Evolutionary conservation across 1,139 yeast genomes (phyloP).

Genomic region (Saccharomyces hybrid): DNA sequence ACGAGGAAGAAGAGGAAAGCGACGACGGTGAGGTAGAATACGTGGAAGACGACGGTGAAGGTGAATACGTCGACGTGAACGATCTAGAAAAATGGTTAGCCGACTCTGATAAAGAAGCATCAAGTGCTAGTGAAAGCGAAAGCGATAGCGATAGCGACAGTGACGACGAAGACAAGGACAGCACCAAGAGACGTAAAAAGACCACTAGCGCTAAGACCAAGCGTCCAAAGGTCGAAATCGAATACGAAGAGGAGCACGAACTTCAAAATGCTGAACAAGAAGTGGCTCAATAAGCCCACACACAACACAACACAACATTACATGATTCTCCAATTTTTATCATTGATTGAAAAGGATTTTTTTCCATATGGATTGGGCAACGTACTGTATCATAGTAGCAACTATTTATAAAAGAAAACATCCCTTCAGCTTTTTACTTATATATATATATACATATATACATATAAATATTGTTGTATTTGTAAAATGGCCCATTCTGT

Average conservation of each 20-base stretch:
- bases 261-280: conserved; percentile 26
- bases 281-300: conserved; percentile 16
- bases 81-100: conserved; percentile 89
- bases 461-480: neutral
- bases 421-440: neutral
- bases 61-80: conserved; percentile 84
- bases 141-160: conserved; percentile 30
- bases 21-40: conserved; percentile 78
- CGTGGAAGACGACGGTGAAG: conserved; percentile 81
- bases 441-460: neutral
- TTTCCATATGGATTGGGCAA: neutral
- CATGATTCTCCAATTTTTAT: neutral
- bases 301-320: conserved; percentile 6
- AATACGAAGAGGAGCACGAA: conserved; percentile 62
- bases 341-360: neutral
- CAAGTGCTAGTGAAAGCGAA: conserved; percentile 32
- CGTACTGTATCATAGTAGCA: neutral
- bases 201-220: conserved; percentile 39
- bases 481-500: neutral
- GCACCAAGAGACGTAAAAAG: conserved; percentile 39
- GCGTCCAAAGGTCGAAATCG: conserved; percentile 76
- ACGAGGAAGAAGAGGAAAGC: conserved; percentile 43
- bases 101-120: conserved; percentile 44
- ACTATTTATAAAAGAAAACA: neutral
- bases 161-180: conserved; percentile 34